These are phyloP conservation scores for Stromatinia cepivora DNA, from an alignment of 2,329 filamentous ascomycete genomes.

Conservation along the genomic window DNA sequence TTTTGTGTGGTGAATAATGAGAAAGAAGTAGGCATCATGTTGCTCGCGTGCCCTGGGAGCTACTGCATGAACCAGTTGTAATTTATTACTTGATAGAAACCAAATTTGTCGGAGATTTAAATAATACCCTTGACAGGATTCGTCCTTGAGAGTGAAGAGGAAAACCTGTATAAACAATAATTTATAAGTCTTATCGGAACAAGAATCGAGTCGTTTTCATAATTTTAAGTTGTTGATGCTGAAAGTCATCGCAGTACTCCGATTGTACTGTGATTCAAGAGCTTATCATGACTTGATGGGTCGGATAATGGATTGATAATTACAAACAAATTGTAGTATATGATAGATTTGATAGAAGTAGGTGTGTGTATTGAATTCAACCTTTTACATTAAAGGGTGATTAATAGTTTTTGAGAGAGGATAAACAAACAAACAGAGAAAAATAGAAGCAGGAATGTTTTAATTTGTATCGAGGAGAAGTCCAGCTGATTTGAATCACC, in stretches of 20 bases:
- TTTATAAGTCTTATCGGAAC: slow-evolving; percentile 10
- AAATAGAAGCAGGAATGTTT: neutral
- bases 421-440: no score
- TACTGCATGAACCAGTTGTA: slow-evolving; percentile 19
- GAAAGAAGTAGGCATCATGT: slow-evolving; percentile 21
- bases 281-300: slow-evolving; percentile 15
- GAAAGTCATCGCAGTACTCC: neutral
- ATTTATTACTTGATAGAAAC: slow-evolving; percentile 24
- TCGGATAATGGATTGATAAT: neutral
- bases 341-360: neutral
- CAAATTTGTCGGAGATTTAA: slow-evolving; percentile 5
- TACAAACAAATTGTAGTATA: neutral
- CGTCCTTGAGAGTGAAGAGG: neutral
- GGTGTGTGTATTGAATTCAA: neutral
- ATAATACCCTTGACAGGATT: slow-evolving; percentile 16
- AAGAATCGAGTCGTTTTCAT: slow-evolving; percentile 1
- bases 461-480: no score
- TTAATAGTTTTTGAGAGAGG: no score
- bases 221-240: neutral
- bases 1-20: slow-evolving; percentile 19
- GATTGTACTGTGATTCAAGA: neutral
- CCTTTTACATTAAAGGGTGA: neutral
- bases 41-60: slow-evolving; percentile 22
- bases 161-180: neutral
- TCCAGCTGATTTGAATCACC: no score